Conservation (phyloP, 2,329 filamentous ascomycete genomes). For the Nothophaeocryptopus gaeumannii region DNA sequence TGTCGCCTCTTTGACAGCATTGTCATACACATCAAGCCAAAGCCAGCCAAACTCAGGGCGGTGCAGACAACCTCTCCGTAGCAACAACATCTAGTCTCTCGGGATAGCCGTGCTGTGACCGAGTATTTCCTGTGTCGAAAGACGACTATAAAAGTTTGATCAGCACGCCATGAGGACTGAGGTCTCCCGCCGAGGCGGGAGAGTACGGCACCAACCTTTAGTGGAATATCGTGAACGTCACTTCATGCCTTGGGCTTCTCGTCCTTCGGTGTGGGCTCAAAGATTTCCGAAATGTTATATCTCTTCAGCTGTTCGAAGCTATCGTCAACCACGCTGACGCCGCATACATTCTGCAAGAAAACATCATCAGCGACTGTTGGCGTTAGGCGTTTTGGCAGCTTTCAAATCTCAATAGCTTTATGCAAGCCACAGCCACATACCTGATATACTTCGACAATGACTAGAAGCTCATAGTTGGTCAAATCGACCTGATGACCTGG, state of each 20-base stretch:
- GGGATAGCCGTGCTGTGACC: too few species aligned
- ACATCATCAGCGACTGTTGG: not conserved
- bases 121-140: too few species aligned
- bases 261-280: constrained; percentile 48
- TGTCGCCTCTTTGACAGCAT: constrained; percentile 11
- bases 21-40: not conserved
- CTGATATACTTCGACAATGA: constrained; percentile 78
- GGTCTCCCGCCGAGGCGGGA: too few species aligned
- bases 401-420: constrained; percentile 1
- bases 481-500: constrained; percentile 72
- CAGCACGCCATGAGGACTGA: too few species aligned
- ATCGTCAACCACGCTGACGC: constrained; percentile 73
- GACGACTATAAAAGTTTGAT: too few species aligned
- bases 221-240: not conserved
- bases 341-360: constrained; percentile 62
- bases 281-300: constrained; percentile 75
- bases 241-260: constrained; percentile 15
- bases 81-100: too few species aligned
- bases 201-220: too few species aligned
- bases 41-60: too few species aligned
- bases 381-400: constrained; percentile 3
- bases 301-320: constrained; percentile 73
- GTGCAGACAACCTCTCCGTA: too few species aligned
- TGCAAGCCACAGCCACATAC: constrained; percentile 47
- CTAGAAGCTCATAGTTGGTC: constrained; percentile 72